Evolutionary conservation across 441 rosid species (phyloP).

Genomic region (Aleurites moluccanus): DNA sequence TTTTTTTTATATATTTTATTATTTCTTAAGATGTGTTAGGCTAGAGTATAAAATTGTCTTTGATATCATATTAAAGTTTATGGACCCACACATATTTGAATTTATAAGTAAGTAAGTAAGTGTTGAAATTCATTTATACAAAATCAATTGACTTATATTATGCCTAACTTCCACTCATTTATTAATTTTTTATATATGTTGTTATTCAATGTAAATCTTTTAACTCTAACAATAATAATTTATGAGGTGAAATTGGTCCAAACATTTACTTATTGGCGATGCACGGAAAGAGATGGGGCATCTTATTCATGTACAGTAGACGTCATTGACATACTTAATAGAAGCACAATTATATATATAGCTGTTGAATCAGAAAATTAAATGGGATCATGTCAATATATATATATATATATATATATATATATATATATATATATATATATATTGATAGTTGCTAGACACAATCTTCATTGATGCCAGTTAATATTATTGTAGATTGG

Average conservation of each 20-base stretch:
- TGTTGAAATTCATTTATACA: no score
- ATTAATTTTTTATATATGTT: no score
- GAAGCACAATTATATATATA: background rate
- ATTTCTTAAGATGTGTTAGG: no score
- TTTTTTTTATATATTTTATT: no score
- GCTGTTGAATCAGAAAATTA: background rate
- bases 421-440: background rate
- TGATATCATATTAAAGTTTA: no score
- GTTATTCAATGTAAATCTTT: no score
- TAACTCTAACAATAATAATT: no score
- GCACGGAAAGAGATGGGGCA: background rate
- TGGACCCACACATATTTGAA: no score
- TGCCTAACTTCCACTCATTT: no score
- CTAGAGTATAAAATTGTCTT: no score
- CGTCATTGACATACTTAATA: background rate
- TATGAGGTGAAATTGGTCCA: background rate
- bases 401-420: background rate
- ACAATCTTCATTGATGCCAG: constrained; percentile 14
- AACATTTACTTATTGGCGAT: background rate
- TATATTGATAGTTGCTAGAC: constrained; percentile 17
- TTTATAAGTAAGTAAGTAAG: no score
- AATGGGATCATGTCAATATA: constrained; percentile 6
- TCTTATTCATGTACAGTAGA: background rate
- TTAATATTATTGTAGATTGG: background rate
- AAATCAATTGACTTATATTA: no score